phyloP scores from a whole-genome alignment of 2,329 filamentous ascomycete species.

The Calonectria crousiana region DNA sequence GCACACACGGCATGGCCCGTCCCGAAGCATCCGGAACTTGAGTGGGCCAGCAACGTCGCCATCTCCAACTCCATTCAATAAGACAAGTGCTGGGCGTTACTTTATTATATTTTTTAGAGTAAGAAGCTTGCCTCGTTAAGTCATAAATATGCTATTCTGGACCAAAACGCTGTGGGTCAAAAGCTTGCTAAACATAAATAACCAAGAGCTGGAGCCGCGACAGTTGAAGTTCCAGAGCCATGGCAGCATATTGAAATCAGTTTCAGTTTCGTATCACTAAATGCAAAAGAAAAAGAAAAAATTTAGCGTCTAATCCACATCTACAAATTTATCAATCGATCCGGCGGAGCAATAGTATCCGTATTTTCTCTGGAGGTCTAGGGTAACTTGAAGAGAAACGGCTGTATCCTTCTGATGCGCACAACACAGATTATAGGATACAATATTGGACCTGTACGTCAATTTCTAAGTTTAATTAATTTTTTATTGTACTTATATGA shows the following conservation, averaged over 20 bases:
- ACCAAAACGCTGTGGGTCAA: too few species aligned
- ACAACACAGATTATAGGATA: background rate
- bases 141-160: background rate
- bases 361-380: too few species aligned
- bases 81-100: background rate
- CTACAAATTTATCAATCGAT: too few species aligned
- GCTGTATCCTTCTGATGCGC: background rate
- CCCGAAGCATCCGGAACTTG: background rate
- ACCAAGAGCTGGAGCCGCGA: too few species aligned
- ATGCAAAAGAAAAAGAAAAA: too few species aligned
- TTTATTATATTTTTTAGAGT: background rate
- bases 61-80: background rate
- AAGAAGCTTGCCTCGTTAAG: rapidly evolving
- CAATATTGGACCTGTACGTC: background rate
- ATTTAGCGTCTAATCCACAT: too few species aligned
- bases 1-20: background rate
- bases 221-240: too few species aligned
- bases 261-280: too few species aligned
- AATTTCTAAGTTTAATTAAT: background rate
- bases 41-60: background rate
- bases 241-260: too few species aligned
- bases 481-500: background rate
- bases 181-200: too few species aligned
- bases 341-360: too few species aligned
- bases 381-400: too few species aligned